Evolutionary conservation across 129 eudicot species (phyloP).

Genomic region (Ambrosia trifida): DNA sequence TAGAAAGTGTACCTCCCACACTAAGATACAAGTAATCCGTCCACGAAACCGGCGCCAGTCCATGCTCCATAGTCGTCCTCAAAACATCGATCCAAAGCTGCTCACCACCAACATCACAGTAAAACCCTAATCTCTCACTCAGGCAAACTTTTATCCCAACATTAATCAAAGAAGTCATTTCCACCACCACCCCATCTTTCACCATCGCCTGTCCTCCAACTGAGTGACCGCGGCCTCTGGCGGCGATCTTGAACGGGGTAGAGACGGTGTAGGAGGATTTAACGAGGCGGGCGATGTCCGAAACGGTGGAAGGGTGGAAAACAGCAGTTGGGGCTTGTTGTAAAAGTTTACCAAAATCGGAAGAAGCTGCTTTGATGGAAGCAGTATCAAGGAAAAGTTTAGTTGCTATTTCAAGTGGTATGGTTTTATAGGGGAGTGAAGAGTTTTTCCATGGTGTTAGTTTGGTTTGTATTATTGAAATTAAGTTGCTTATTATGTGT

Average conservation of each 20-base stretch:
- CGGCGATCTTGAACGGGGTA: slow-evolving; percentile 52
- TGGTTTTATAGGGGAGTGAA: slow-evolving; percentile 32
- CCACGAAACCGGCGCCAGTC: slow-evolving; percentile 85
- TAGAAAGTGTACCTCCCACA: slow-evolving; percentile 90
- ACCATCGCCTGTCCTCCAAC: slow-evolving; percentile 87
- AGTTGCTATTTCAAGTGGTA: slow-evolving; percentile 37
- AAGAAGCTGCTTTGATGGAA: slow-evolving; percentile 53
- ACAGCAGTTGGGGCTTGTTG: slow-evolving; percentile 57
- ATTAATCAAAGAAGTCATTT: slow-evolving; percentile 44
- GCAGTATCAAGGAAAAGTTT: slow-evolving; percentile 35
- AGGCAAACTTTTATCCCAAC: slow-evolving; percentile 50
- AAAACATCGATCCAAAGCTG: slow-evolving; percentile 82
- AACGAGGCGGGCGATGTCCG: slow-evolving; percentile 54
- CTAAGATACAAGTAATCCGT: slow-evolving; percentile 86
- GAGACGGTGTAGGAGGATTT: slow-evolving; percentile 48
- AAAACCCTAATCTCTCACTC: slow-evolving; percentile 54
- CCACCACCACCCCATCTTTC: slow-evolving; percentile 68
- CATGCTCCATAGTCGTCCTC: slow-evolving; percentile 47
- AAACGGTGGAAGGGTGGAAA: slow-evolving; percentile 52
- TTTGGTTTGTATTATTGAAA: slow-evolving; percentile 34
- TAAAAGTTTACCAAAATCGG: slow-evolving; percentile 65
- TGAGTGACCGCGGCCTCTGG: slow-evolving; percentile 82
- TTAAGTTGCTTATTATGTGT: slow-evolving; percentile 35
- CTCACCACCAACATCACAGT: slow-evolving; percentile 83
- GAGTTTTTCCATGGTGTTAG: slow-evolving; percentile 37